Evolutionary conservation across 1,284 basidiomycete genomes (phyloP), one percentile per base, ranked within the genome.

Genomic region (Baeospora myosura): DNA sequence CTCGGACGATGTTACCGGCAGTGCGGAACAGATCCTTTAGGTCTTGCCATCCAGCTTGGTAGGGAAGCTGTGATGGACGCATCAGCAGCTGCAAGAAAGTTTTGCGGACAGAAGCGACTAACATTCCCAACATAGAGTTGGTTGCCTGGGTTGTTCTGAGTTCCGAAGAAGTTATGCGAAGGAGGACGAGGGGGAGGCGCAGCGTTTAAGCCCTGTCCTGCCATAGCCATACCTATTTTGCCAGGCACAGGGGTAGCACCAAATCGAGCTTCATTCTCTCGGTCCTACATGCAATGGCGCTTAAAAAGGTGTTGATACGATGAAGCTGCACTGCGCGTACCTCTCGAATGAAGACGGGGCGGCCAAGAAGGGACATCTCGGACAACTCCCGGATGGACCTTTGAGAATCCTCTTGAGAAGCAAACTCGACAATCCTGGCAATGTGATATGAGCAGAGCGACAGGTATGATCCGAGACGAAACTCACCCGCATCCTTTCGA

Each of bases 401-500:
- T 60, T 90, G 86, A 5, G 89, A 74, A 49, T 95, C 91, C 58
- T 95, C 91, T 39, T 73, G 69, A 11, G 78, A 86, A 22, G 78
- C 81, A 57, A 89, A 96, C 61, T 96, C 93, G 54, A 97, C 92
- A 49, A 96, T 94, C 41, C 93, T 96, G 50, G 1, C 29, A 37
- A 34, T 4, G 26, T 12, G 16, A 40, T 54, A 38, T 3, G 5
- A 30, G 18, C 16, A 29, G 4, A 1, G 41, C 14, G 38, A 29
- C 10, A 12, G n/a, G 36, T 14, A 2, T 21, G 21, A 35, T 17
- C n/a, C n/a, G 40, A 16, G 10, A 38, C 20, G 28, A 14, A n/a
- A 77, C 91, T 68, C 58, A 95, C 92, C 92, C 93, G 81, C 95
- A 97, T 62, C 94, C 95, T 65, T 98, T 98, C 35, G 93, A 96